phyloP scores from a whole-genome alignment of 192 early-diverging fungal species.

The Backusella luteola region DNA sequence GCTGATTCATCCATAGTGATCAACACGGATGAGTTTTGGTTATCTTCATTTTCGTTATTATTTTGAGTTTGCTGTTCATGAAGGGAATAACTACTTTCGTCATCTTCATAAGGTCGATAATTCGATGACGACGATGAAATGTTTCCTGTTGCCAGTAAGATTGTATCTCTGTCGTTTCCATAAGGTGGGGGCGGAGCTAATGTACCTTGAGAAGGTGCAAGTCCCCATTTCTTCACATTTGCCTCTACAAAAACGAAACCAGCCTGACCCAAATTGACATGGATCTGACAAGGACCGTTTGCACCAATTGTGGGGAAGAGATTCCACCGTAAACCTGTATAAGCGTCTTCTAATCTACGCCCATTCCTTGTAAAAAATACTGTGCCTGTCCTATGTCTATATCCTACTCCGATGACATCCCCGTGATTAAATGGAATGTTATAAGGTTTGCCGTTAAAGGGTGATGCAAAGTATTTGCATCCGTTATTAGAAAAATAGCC shows the following conservation, averaged over 20 bases:
- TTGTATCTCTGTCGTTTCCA: slow-evolving; percentile 68
- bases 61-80: not conserved
- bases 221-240: slow-evolving; percentile 82
- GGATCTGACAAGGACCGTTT: slow-evolving; percentile 42
- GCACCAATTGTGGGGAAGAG: slow-evolving; percentile 45
- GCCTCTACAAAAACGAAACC: slow-evolving; percentile 84
- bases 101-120: not conserved
- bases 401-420: slow-evolving; percentile 51
- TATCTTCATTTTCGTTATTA: not conserved
- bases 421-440: slow-evolving; percentile 39
- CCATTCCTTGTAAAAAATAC: slow-evolving; percentile 55
- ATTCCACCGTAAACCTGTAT: slow-evolving; percentile 33
- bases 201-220: slow-evolving; percentile 71
- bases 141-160: slow-evolving; percentile 48
- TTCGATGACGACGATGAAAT: not conserved
- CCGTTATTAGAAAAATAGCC: slow-evolving; percentile 46
- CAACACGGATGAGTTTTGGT: not conserved
- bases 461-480: slow-evolving; percentile 39
- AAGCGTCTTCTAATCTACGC: slow-evolving; percentile 38
- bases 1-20: not conserved
- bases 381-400: slow-evolving; percentile 47
- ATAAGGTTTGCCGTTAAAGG: slow-evolving; percentile 32
- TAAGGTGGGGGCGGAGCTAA: slow-evolving; percentile 74
- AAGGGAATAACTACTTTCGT: not conserved
- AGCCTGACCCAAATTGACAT: slow-evolving; percentile 43